Evolutionary conservation across 148 eudicot species (phyloP), one percentile per base, ranked within the genome.

Genomic region (Chenopodium suecicum): DNA sequence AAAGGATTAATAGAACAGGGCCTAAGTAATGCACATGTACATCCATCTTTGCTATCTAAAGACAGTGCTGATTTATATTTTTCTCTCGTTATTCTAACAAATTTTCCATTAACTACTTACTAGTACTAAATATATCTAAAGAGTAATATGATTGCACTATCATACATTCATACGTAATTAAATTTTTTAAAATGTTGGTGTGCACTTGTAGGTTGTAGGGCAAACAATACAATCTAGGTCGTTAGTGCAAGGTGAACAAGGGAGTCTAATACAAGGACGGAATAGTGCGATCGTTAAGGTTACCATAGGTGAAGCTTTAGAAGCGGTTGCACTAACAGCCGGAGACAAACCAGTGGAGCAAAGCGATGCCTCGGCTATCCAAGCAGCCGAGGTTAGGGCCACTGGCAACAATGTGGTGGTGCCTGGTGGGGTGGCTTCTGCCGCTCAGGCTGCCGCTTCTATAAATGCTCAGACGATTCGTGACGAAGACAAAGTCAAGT

Each of bases 241-340:
- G 9, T 83, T 83, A 16, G 70, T 25, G 27, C 65, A 81, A 60
- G 76, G 71, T 12, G 70, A 47, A 23, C 50, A 58, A 19, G 77
- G 62, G 44, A n/a, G 17, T 10, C 16, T n/a, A 3, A 12, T 32
- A 29, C 52, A 29, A 74, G 14, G 13, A 0, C 3, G 54, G 1
- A 50, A 50, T 13, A 60, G 68, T 3, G 37, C 76, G 29, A 47
- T 76, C 4, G 65, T 52, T 4, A 74, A 79, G 60, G 60, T 85
- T 79, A 87, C 89, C 2, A 87, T 87, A 4, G 89, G 89, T 19
- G 89, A 85, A 78, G 89, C 89, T 19, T 75, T 87, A n/a, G 86
- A 87, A 75, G 87, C 87, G 1, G 83, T 84, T 1, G 86, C 86
- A 2, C 27, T 29, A 10, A 80, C 86, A 10, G 83, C 87, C 0